Base-by-base conservation (phyloP, 2,329 filamentous ascomycete genomes). In the Coniochaeta prunicola region DNA sequence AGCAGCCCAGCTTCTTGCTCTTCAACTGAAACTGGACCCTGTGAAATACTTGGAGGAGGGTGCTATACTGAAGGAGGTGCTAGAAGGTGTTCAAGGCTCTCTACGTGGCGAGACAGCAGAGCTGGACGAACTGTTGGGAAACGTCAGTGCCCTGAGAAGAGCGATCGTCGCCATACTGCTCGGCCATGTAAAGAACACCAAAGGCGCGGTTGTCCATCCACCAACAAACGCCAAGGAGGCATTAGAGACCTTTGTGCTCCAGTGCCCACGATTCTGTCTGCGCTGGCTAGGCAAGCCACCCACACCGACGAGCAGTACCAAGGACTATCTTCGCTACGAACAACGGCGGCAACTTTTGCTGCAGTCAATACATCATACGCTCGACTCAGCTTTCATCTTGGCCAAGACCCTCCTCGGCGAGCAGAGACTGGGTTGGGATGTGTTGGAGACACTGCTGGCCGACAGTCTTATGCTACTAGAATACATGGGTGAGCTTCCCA, bases 281-380 rank as follows among this genome's bases (percentile, higher is more conserved):
- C 77, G 85, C 53, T 88, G 85, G 82, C 72, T 88, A 2, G 85
- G 85, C 13, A 82, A 82, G 58, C 72, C 78, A 1, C 83, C 84
- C 0, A 73, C 73, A 4, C 76, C 76, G 13, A 77, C 79, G 34
- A 76, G 79, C 21, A 71, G 74, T 13, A 76, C 83, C 8, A 88
- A 87, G 63, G 80, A 84, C 10, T 73, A 81, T 36, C 67, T 87
- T 31, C 81, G 85, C 38, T 85, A 85, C 66, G 84, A 87, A 62
- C 83, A 87, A 62, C 77, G 84, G 38, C 78, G 81, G 36, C 78
- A 82, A 58, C 65, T 79, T 1, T 67, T 86, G 31, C 71, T 76
- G 31, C 80, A 81, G 62, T 77, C 78, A 2, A 76, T 83, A n/a
- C 74, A 77, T 2, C 77, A 81, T 59, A 76, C 83, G 1, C 74